Evolutionary conservation across 257 asterid species (phyloP), one percentile per base, ranked within the genome.

Genomic region (Ballota nigra): DNA sequence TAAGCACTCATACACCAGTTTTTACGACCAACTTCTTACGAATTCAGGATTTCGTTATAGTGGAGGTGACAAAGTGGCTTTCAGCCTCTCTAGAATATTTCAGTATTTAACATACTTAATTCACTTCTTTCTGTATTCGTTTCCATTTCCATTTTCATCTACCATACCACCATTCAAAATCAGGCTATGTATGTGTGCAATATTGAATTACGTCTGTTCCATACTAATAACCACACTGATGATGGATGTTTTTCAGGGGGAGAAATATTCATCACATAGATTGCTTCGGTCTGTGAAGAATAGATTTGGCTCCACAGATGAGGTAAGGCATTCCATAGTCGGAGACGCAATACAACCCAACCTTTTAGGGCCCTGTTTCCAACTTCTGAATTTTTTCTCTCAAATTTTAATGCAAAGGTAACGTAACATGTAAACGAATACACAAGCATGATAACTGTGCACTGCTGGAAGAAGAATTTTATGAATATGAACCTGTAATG

Each of bases 291-390:
- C 99, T 18, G 92, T 88, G 78, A 91, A 91, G 85, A 94, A 94
- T 77, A 89, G 98, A 23, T 94, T 86, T 86, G 99, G 99, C 77
- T 88, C 98, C 83, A 86, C 99, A 6, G 98, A 94, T 82, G 99
- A 91, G 97, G 99, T 88, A n/a, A n/a, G n/a, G n/a, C n/a, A 86
- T 68, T 29, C 69, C 52, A 58, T 72, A 66, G 47, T 74, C 70
- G 64, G 29, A 26, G 57, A 55, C 71, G 57, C 40, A 5, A 52
- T 68, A 65, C 40, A 9, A 52, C 23, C 22, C 51, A 68, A 31
- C 41, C 34, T 29, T 29, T 28, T 28, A 28, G 33, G 33, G 33
- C 58, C 64, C 1, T 33, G 43, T 69, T 65, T 45, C 41, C 15
- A 19, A 56, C 43, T 51, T 49, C 66, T 49, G 31, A 18, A 26